These are phyloP conservation scores for Aciculosporium take DNA, from an alignment of 2,329 filamentous ascomycete genomes.

Conservation along the genomic window DNA sequence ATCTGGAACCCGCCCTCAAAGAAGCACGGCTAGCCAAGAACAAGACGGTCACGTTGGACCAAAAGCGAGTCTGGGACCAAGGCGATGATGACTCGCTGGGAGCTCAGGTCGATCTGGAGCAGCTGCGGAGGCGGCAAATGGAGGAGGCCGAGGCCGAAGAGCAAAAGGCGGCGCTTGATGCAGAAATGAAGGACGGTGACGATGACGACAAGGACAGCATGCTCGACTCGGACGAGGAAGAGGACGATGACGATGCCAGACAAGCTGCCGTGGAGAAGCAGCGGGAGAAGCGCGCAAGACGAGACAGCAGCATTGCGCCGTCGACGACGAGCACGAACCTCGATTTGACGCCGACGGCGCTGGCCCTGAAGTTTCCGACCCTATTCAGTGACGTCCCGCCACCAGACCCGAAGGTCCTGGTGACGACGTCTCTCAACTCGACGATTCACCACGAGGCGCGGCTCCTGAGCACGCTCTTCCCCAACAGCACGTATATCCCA, in stretches of 20 bases:
- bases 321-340: slow-evolving; percentile 50
- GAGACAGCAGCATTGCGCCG: slow-evolving; percentile 38
- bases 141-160: slow-evolving; percentile 38
- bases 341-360: slow-evolving; percentile 45
- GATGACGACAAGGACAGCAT: slow-evolving; percentile 61
- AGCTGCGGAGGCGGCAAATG: slow-evolving; percentile 42
- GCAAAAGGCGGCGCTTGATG: slow-evolving; percentile 29
- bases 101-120: slow-evolving; percentile 42
- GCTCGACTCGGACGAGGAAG: slow-evolving; percentile 49
- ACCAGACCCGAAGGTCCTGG: slow-evolving; percentile 65
- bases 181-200: slow-evolving; percentile 27
- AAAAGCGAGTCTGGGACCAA: slow-evolving; percentile 83
- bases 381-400: slow-evolving; percentile 46
- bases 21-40: slow-evolving; percentile 63
- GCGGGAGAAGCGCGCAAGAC: slow-evolving; percentile 29
- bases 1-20: slow-evolving; percentile 63
- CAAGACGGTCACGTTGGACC: slow-evolving; percentile 67
- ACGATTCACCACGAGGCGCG: slow-evolving; percentile 74
- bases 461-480: slow-evolving; percentile 68
- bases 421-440: slow-evolving; percentile 83
- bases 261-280: slow-evolving; percentile 27
- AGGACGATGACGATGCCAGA: slow-evolving; percentile 35
- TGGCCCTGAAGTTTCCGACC: slow-evolving; percentile 46
- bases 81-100: slow-evolving; percentile 47
- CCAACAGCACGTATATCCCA: slow-evolving; percentile 74